These are phyloP conservation scores for Botrytis byssoidea DNA, from an alignment of 2,329 filamentous ascomycete genomes.

Conservation along the genomic window DNA sequence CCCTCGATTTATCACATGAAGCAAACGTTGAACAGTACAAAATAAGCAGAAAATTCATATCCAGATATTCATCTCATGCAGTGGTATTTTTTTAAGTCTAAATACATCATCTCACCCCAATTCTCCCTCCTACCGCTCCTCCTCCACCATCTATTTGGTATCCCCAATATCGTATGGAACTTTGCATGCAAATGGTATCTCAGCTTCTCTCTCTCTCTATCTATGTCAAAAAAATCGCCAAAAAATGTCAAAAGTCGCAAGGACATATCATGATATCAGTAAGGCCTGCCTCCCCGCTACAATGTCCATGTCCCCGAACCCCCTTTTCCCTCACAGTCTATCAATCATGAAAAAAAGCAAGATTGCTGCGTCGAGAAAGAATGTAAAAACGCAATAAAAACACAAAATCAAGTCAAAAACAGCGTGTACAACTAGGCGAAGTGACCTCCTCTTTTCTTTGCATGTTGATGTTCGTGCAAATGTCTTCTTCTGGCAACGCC, in stretches of 20 bases:
- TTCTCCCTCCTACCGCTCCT: neutral
- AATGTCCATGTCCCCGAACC: neutral
- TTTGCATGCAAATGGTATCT: slow-evolving; percentile 7
- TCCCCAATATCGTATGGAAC: neutral
- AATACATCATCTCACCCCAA: neutral
- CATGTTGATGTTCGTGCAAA: slow-evolving; percentile 16
- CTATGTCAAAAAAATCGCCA: neutral
- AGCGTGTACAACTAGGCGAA: neutral
- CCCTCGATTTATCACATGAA: neutral
- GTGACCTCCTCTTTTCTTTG: slow-evolving; percentile 9
- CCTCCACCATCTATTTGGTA: neutral
- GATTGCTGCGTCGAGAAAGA: neutral
- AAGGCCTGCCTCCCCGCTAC: slow-evolving; percentile 3
- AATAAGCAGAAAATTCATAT: neutral
- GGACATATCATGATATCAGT: neutral
- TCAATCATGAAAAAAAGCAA: slow-evolving; percentile 7
- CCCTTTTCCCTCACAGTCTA: neutral
- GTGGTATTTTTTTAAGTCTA: neutral
- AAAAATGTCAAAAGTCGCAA: neutral
- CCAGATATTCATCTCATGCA: neutral
- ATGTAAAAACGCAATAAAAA: neutral
- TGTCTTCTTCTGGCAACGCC: slow-evolving; percentile 16
- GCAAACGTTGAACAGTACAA: neutral
- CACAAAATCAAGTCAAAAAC: slow-evolving; percentile 6
- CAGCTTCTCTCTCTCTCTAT: neutral